phyloP scores from a whole-genome alignment of 225 moss, liverwort and hornwort species.

The Rhytidiadelphus loreus region DNA sequence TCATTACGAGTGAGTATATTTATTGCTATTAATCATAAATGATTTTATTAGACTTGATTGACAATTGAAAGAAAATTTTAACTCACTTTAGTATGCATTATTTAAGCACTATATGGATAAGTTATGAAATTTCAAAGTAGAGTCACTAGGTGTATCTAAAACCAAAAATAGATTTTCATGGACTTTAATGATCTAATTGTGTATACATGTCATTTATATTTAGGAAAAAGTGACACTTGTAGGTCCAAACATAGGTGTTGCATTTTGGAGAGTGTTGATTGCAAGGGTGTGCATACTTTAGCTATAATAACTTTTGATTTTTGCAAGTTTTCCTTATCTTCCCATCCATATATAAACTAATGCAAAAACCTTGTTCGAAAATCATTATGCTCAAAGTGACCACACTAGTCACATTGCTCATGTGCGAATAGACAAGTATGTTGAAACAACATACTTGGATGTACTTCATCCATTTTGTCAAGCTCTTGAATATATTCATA shows the following conservation, averaged over 20 bases:
- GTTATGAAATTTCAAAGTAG: not conserved
- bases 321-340: not conserved
- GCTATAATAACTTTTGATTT: not conserved
- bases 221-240: not conserved
- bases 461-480: not conserved
- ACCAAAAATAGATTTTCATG: not conserved
- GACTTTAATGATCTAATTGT: not conserved
- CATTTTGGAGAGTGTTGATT: not conserved
- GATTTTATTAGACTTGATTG: not conserved
- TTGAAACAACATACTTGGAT: not conserved
- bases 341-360: rapidly evolving
- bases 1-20: not conserved
- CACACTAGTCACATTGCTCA: rapidly evolving
- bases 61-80: not conserved
- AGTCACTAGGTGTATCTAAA: not conserved
- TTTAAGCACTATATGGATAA: not conserved
- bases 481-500: not conserved
- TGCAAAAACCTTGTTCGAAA: not conserved
- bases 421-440: rapidly evolving
- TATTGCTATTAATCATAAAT: not conserved
- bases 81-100: not conserved
- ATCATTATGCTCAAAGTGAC: not conserved
- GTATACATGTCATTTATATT: not conserved
- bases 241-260: not conserved
- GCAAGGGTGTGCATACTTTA: not conserved